A percentile compares a stretch with the other conserved stretches of the same genome.
Conservation (phyloP, 2,329 filamentous ascomycete genomes). For the Diaporthe eres region DNA sequence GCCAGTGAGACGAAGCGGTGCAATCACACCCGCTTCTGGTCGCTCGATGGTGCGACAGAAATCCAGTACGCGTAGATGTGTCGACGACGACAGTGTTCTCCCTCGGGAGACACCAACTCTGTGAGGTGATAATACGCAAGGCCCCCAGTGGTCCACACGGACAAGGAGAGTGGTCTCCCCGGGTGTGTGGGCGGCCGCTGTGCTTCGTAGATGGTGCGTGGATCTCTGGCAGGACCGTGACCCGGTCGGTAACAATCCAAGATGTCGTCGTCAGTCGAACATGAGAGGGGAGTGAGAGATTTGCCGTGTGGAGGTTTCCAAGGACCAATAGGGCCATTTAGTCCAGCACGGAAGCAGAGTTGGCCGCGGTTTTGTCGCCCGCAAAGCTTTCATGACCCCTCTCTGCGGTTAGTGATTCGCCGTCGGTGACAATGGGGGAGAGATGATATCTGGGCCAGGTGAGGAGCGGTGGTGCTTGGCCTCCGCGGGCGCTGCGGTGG, state of each 20-base stretch:
- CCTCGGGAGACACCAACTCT: neutral
- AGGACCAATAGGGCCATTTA: conserved; percentile 32
- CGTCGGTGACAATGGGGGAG: conserved; percentile 6
- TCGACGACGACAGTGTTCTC: neutral
- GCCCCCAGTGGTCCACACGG: neutral
- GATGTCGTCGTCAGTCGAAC: neutral
- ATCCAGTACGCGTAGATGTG: neutral
- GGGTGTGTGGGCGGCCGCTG: conserved; percentile 24
- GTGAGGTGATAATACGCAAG: neutral
- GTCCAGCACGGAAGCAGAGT: neutral
- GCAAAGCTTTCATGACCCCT: conserved; percentile 13
- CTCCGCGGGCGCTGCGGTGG: conserved; percentile 16
- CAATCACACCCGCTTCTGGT: conserved; percentile 4
- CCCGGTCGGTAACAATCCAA: conserved; percentile 11
- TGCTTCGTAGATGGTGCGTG: conserved; percentile 4
- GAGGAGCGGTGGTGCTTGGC: conserved; percentile 30
- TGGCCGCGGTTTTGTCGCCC: conserved; percentile 1
- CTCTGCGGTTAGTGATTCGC: conserved; percentile 37
- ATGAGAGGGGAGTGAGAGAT: neutral
- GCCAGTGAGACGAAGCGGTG: conserved; percentile 22
- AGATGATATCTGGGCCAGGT: conserved; percentile 36
- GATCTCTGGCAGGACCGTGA: conserved; percentile 6
- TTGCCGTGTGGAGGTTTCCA: conserved; percentile 20
- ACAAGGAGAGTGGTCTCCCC: neutral
- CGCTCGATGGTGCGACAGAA: conserved; percentile 4